phyloP scores from a whole-genome alignment of 1,139 yeast genomes.

The Meyerozyma guilliermondii region DNA sequence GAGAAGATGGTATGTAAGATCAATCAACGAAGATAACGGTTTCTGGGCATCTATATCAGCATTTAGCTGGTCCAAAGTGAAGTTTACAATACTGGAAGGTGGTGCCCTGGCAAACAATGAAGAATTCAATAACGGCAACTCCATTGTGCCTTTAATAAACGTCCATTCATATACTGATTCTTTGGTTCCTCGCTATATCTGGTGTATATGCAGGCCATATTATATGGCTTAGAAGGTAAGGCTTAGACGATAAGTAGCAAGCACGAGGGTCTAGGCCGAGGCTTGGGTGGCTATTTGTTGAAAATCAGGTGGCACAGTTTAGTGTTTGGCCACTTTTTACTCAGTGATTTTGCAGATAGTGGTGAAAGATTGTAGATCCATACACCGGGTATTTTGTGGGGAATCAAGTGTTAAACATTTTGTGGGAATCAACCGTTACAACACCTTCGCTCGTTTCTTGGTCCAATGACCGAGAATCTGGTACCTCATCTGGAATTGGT shows the following conservation, averaged over 20 bases:
- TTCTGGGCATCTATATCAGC: not conserved
- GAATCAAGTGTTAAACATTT: not conserved
- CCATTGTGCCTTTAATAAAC: not conserved
- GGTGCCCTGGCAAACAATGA: not conserved
- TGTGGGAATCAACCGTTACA: not conserved
- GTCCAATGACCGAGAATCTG: not conserved
- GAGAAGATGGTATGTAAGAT: conserved; percentile 14
- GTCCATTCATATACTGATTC: not conserved
- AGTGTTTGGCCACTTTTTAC: no score
- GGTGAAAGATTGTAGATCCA: not conserved
- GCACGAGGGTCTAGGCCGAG: no score
- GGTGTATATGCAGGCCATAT: not conserved
- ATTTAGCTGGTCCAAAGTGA: not conserved
- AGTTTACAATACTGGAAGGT: not conserved
- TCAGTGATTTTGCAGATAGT: no score
- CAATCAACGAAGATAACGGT: conserved; percentile 7
- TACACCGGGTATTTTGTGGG: not conserved
- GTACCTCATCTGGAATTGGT: conserved; percentile 26
- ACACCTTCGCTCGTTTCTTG: no score
- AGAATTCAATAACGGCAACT: not conserved
- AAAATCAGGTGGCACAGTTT: no score
- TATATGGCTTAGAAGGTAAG: not conserved
- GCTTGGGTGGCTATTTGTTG: no score
- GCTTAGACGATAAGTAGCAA: no score
- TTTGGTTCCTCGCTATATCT: not conserved